Evolutionary conservation across 805 yeast genomes (phyloP).

Genomic region (Lipomyces kockii): DNA sequence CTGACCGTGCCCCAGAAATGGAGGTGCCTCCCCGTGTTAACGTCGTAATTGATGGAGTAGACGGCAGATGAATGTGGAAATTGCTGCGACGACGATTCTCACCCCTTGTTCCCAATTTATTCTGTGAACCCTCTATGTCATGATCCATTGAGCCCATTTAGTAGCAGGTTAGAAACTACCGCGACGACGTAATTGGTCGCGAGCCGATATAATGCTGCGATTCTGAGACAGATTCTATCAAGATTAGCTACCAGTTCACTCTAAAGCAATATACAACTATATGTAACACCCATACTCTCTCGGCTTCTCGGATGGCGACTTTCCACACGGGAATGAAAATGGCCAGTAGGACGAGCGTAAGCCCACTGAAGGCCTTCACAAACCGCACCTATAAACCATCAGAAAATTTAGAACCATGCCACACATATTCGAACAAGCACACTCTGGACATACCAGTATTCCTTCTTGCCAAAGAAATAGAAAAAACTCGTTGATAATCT

Average conservation of each 20-base stretch:
- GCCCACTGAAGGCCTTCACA: conserved; percentile 21
- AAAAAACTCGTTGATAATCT: background rate
- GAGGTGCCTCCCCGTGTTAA: conserved; percentile 22
- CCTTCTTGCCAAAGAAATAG: conserved; percentile 21
- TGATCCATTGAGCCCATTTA: conserved; percentile 3
- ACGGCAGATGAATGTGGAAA: conserved; percentile 16
- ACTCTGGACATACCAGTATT: conserved; percentile 14
- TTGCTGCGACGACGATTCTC: background rate
- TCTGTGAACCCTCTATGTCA: background rate
- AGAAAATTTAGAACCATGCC: background rate
- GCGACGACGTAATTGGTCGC: conserved; percentile 40
- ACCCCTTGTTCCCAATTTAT: background rate
- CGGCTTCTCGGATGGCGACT: conserved; percentile 31
- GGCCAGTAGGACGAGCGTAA: conserved; percentile 24
- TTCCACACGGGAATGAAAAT: conserved; percentile 25
- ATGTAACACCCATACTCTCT: conserved; percentile 8
- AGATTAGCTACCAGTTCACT: background rate
- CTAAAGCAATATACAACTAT: background rate
- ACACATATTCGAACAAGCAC: background rate
- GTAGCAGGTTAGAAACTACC: conserved; percentile 36
- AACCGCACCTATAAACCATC: conserved; percentile 17
- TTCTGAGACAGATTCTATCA: conserved; percentile 7
- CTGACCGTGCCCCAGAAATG: conserved; percentile 26
- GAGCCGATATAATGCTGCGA: conserved; percentile 34
- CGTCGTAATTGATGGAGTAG: conserved; percentile 7